phyloP scores from a whole-genome alignment of 1,284 basidiomycete genomes.

The Porogramme epimiltina region DNA sequence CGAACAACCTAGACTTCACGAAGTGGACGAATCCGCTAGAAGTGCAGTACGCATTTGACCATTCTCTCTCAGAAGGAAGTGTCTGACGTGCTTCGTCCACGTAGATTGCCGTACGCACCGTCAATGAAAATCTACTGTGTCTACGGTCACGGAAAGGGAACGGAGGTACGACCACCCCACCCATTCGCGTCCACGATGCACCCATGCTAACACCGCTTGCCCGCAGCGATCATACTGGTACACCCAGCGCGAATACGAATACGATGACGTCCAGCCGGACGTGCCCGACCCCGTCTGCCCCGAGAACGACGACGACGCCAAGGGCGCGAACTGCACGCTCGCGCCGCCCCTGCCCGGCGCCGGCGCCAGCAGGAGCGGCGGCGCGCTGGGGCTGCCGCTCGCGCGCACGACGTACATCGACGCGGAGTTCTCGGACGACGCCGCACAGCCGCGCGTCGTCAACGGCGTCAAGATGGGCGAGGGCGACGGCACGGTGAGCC shows the following conservation, averaged over 20 bases:
- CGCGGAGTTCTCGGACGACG: constrained; percentile 73
- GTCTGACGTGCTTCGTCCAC: too few species aligned
- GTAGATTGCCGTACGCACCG: constrained; percentile 89
- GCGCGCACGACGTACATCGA: constrained; percentile 82
- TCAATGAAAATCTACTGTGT: constrained; percentile 93
- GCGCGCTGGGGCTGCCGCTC: constrained; percentile 59
- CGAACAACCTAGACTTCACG: constrained; percentile 70
- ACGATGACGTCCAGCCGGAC: constrained; percentile 62
- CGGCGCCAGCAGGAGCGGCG: not conserved
- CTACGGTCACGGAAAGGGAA: constrained; percentile 96
- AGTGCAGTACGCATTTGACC: constrained; percentile 65
- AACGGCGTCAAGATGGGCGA: constrained; percentile 91
- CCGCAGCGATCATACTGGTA: constrained; percentile 79
- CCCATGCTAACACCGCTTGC: not conserved
- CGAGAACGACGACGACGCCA: constrained; percentile 20
- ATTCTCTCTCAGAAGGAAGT: too few species aligned
- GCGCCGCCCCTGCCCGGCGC: constrained; percentile 33
- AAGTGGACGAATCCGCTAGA: constrained; percentile 99
- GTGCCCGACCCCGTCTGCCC: constrained; percentile 42
- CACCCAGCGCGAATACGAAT: constrained; percentile 50
- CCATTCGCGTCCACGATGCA: not conserved
- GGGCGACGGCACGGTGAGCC: constrained; percentile 94
- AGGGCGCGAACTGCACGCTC: constrained; percentile 40
- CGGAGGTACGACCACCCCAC: constrained; percentile 64
- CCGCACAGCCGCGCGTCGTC: constrained; percentile 63